Percentiles rank a stretch among this genome's conserved stretches.
Conservation (phyloP, 164 flowering plant genomes). For the Santalum album region DNA sequence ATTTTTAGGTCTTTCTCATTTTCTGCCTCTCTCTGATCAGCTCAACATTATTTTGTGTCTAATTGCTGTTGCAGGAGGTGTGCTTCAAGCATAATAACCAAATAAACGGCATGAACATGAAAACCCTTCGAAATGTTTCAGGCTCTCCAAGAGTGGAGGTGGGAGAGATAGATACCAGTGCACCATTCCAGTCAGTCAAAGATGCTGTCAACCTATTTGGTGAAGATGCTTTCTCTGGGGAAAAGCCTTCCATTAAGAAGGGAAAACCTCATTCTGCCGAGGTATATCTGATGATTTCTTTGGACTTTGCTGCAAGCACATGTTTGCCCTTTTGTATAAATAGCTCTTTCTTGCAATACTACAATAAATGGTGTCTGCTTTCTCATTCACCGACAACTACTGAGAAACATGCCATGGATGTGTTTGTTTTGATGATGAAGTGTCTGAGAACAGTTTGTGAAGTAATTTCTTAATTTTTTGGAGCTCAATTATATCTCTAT, state of each 20-base stretch:
- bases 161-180: conserved; percentile 95
- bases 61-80: conserved; percentile 14
- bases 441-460: too few relatives aligned
- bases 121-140: conserved; percentile 29
- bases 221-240: conserved; percentile 74
- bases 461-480: too few relatives aligned
- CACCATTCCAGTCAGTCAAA: conserved; percentile 96
- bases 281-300: too few relatives aligned
- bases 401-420: too few relatives aligned
- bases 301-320: background rate
- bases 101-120: conserved; percentile 38
- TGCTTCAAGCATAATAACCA: background rate
- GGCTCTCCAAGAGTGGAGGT: conserved; percentile 60
- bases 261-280: conserved; percentile 55
- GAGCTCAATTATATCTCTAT: too few relatives aligned
- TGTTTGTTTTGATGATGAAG: too few relatives aligned
- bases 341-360: background rate
- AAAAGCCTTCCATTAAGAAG: conserved; percentile 51
- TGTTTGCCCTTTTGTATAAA: background rate
- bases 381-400: too few relatives aligned
- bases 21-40: too few relatives aligned
- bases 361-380: too few relatives aligned
- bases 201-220: conserved; percentile 91
- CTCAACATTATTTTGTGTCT: background rate
- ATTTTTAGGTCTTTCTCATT: too few relatives aligned